Base-by-base conservation (phyloP, 2,329 filamentous ascomycete genomes). In the Fusarium floridanum region DNA sequence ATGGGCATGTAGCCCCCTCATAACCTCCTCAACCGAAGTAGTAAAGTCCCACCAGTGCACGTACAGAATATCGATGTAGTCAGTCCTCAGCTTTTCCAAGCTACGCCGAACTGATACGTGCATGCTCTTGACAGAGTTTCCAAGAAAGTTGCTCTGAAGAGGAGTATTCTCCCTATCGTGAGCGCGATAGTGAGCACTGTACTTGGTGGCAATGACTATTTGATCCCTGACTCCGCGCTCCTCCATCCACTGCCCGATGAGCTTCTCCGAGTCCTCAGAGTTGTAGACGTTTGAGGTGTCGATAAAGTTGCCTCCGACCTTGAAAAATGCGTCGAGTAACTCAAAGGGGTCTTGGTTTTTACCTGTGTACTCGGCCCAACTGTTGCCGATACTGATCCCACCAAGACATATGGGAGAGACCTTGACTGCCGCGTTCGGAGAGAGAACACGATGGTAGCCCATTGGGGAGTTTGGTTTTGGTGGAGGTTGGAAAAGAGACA, bases 221-320 rank as follows among this genome's bases (percentile, higher is more conserved):
- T 86, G 79, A 71, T 88, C 86, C 3, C 88, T 82, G 67, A 85
- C 85, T 10, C 81, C 78, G 17, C 84, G 83, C 5, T 74, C 48
- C 4, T 78, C 67, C 83, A 88, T 85, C 86, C 87, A 89, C 70
- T 89, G 86, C 9, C 88, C 88, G 39, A 89, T 77, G 83, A 85
- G 86, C n/a, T 71, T 74, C 67, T 89, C 88, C 0, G 87, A 89
- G 70, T 89, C 82, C 67, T 86, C 86, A 59, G 83, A 69, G 71
- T 89, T 84, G 77, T 89, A 89, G 72, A 83, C 84, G 79, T 84
- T 86, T 37, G 86, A 74, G 1, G 88, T 91, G 77, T 92, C 90
- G 76, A 92, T 89, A 79, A 91, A 91, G 80, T 91, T 91, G 4
- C 90, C 90, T 4, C 89, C 90, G 1, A 85, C 81, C 14, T 84